Conservation (phyloP, 2,329 filamentous ascomycete species). For the Spiromastix sp. region DNA sequence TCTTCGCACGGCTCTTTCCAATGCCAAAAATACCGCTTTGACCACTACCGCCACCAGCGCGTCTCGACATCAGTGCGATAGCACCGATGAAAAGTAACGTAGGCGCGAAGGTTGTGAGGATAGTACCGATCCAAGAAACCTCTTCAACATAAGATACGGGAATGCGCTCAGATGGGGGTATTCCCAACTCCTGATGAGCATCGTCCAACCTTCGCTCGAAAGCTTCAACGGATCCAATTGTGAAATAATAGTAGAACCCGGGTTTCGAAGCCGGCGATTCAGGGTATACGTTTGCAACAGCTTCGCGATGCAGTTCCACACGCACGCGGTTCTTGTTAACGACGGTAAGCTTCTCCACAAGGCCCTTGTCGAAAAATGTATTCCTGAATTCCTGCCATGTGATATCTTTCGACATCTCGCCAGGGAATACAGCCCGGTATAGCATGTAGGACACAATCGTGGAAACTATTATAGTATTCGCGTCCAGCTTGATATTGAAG, state of each 20-base stretch:
- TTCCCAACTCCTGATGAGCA: constrained; percentile 76
- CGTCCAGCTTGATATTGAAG: constrained; percentile 43
- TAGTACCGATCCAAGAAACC: constrained; percentile 58
- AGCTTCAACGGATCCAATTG: constrained; percentile 84
- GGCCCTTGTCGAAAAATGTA: constrained; percentile 88
- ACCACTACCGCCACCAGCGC: constrained; percentile 58
- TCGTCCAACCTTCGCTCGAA: constrained; percentile 85
- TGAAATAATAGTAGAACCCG: constrained; percentile 82
- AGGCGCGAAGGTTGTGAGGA: constrained; percentile 77
- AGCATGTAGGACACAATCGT: constrained; percentile 53
- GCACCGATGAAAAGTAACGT: constrained; percentile 77
- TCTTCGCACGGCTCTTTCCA: constrained; percentile 88
- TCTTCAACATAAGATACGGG: constrained; percentile 80
- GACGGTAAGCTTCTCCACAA: constrained; percentile 84
- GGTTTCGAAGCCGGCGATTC: constrained; percentile 60
- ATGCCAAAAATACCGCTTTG: constrained; percentile 85
- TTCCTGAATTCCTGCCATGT: constrained; percentile 95
- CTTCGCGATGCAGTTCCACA: constrained; percentile 69
- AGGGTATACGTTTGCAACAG: constrained; percentile 60
- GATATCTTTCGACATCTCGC: constrained; percentile 64
- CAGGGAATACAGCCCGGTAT: constrained; percentile 55
- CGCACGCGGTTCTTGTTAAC: constrained; percentile 68
- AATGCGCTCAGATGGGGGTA: constrained; percentile 79
- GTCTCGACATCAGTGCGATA: constrained; percentile 67
- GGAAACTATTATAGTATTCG: constrained; percentile 45